phyloP scores from a whole-genome alignment of 1,139 yeast species.

The Schwanniomyces etchellsii region DNA sequence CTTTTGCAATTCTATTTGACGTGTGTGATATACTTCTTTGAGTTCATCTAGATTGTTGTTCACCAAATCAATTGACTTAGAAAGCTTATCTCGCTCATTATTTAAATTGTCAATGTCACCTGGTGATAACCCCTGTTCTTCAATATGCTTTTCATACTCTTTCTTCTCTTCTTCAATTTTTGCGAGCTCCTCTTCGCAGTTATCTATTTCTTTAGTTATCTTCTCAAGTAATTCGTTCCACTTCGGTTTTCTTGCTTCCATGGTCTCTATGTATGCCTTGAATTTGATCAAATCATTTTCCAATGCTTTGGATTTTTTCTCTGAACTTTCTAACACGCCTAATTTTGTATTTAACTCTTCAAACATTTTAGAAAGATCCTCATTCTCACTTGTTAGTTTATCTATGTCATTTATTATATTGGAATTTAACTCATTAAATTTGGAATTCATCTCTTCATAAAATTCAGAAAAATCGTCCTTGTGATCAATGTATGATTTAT shows the following conservation, averaged over 20 bases:
- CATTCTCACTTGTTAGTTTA: slow-evolving; percentile 38
- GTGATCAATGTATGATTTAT: slow-evolving; percentile 59
- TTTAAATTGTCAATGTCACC: slow-evolving; percentile 59
- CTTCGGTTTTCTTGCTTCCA: slow-evolving; percentile 57
- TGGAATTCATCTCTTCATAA: slow-evolving; percentile 50
- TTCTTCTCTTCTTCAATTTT: slow-evolving; percentile 41
- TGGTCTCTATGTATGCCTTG: slow-evolving; percentile 61
- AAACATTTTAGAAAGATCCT: slow-evolving; percentile 26
- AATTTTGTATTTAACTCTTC: slow-evolving; percentile 19
- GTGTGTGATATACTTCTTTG: slow-evolving; percentile 33
- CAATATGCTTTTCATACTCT: slow-evolving; percentile 42
- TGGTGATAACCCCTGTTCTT: slow-evolving; percentile 53
- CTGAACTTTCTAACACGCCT: slow-evolving; percentile 36
- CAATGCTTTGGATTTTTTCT: slow-evolving; percentile 56
- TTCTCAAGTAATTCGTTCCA: slow-evolving; percentile 58
- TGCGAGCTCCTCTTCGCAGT: slow-evolving; percentile 39
- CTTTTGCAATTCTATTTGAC: slow-evolving; percentile 43
- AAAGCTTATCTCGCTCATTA: slow-evolving; percentile 53
- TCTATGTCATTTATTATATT: slow-evolving; percentile 34
- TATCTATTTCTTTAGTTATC: slow-evolving; percentile 48
- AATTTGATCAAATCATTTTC: slow-evolving; percentile 70
- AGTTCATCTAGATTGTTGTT: slow-evolving; percentile 35
- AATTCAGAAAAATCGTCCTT: slow-evolving; percentile 55
- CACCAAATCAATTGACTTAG: slow-evolving; percentile 49
- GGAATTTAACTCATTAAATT: slow-evolving; percentile 38